Conservation (phyloP, 139 green algal genomes). For the Ettlia oleoabundans region DNA sequence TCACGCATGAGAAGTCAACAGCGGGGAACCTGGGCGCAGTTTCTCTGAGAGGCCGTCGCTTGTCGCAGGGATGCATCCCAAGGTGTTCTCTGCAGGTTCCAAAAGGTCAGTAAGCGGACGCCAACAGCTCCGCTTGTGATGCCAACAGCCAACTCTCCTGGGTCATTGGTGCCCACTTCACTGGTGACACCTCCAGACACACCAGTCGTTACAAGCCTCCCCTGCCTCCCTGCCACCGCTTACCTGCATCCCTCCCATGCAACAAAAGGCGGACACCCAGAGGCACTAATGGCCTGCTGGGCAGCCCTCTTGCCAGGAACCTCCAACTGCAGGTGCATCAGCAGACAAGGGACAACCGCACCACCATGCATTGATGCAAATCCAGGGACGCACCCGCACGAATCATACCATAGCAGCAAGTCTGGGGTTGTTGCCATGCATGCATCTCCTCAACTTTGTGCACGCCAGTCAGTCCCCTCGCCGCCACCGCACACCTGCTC, state of each 20-base stretch:
- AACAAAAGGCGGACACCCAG: constrained; percentile 58
- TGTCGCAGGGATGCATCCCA: constrained; percentile 47
- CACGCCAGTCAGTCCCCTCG: not conserved
- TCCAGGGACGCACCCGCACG: too few relatives aligned
- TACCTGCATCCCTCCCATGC: constrained; percentile 53
- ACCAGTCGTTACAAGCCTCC: too few relatives aligned
- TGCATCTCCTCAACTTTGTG: not conserved
- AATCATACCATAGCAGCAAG: too few relatives aligned
- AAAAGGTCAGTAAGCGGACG: too few relatives aligned
- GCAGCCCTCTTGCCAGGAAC: constrained; percentile 10
- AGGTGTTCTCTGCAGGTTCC: constrained; percentile 56
- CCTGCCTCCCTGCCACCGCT: too few relatives aligned
- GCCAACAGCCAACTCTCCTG: too few relatives aligned
- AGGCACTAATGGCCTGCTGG: constrained; percentile 44
- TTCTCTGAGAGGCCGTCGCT: constrained; percentile 25
- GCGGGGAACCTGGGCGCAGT: constrained; percentile 43
- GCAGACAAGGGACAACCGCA: not conserved
- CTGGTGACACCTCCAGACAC: too few relatives aligned
- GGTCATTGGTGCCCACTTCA: too few relatives aligned
- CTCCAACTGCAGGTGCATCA: constrained; percentile 34
- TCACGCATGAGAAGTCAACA: constrained; percentile 54
- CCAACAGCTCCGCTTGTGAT: too few relatives aligned
- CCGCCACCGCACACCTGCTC: constrained; percentile 19
- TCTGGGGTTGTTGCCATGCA: not conserved
- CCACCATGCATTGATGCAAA: not conserved